Percentiles rank a stretch among this genome's conserved stretches.
Conservation (phyloP, 2,329 filamentous ascomycete species). For the Botryosphaeria agaves region DNA sequence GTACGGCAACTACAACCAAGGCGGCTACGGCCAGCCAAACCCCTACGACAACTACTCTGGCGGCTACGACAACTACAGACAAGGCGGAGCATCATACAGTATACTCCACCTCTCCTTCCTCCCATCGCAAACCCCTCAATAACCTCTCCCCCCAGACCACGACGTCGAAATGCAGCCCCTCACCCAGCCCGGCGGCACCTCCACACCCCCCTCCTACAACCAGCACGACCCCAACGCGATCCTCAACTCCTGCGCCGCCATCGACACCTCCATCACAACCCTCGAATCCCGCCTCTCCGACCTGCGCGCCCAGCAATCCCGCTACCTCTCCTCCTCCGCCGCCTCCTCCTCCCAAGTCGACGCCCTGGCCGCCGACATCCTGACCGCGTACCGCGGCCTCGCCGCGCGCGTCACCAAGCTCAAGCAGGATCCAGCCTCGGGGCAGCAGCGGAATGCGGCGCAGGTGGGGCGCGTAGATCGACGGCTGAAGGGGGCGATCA, state of each 20-base stretch:
- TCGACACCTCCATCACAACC: constrained; percentile 59
- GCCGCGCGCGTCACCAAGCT: constrained; percentile 64
- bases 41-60: constrained; percentile 24
- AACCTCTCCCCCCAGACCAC: constrained; percentile 15
- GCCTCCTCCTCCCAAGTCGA: constrained; percentile 52
- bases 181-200: constrained; percentile 25
- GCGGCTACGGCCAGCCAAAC: constrained; percentile 23
- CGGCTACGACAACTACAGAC: constrained; percentile 23
- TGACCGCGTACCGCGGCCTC: constrained; percentile 64
- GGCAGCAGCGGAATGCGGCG: constrained; percentile 52
- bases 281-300: constrained; percentile 57
- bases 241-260: constrained; percentile 68
- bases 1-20: constrained; percentile 24
- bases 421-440: constrained; percentile 66
- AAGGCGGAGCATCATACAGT: constrained; percentile 11
- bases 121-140: constrained; percentile 5
- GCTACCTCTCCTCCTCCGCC: constrained; percentile 51
- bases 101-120: not conserved
- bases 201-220: constrained; percentile 11
- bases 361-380: constrained; percentile 57
- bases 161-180: constrained; percentile 59
- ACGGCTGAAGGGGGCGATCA: constrained; percentile 63
- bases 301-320: constrained; percentile 53
- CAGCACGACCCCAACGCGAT: constrained; percentile 52
- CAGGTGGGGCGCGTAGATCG: constrained; percentile 73